Evolutionary conservation across 2,329 filamentous ascomycete genomes (phyloP), one percentile per base, ranked within the genome.

Genomic region (Akanthomyces dipterigenus): DNA sequence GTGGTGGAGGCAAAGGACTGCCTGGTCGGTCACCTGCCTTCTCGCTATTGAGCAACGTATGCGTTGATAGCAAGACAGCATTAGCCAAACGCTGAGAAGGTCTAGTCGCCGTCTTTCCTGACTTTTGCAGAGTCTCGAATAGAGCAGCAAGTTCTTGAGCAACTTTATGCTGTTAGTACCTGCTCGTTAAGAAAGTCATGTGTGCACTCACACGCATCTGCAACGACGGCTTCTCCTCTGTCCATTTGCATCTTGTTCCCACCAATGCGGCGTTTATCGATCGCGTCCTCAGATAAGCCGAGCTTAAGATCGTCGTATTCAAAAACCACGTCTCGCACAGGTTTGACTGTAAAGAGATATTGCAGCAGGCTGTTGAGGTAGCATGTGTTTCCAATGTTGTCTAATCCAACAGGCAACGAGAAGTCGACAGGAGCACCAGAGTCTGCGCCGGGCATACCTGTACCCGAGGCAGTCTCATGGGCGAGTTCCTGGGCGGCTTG

Each of bases 321-420:
- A 62, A 96, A 79, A 3, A 97, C 87, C 65, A 97, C 83, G 5
- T 95, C 83, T 55, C 93, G 85, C 34, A 98, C 80, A 2, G 90
- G 87, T 64, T 87, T 88, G 60, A 98, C 85, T 0, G 93, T 96
- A 72, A 96, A 97, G 66, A 97, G 89, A 71, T 96, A 98, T 69
- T 99, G 95, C 11, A 99, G 80, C 54, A 99, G 83, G 75, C 93
- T 98, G 78, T 99, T 99, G 60, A 99, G 81, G 69, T 99, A 99
- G 73, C 95, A 99, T 0, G 96, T 99, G 70, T 99, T 99, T 63
- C 95, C 93, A 62, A 98, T 96, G 67, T 98, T 99, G 65, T 87
- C 84, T 6, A 98, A 81, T 0, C 95, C 95, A 24, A 96, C 90
- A 0, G 95, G 95, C 73, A 90, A 86, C 34, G 83, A 78, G 51